Base-by-base conservation (phyloP, 208 protist species). In the Histomonas meleagridis region DNA sequence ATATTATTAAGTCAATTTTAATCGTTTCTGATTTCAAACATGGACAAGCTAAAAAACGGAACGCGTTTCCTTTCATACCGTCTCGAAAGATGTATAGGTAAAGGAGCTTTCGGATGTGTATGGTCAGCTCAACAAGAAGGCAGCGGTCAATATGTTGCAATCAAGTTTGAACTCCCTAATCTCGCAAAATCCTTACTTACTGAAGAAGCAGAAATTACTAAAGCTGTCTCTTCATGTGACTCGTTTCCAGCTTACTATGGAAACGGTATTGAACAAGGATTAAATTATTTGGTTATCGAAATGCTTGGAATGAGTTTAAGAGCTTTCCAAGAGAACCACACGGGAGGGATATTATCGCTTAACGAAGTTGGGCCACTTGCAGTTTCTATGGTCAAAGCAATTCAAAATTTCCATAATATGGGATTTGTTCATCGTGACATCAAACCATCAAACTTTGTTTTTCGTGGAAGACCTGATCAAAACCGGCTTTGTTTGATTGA, bases 81-180 rank as follows among this genome's bases (percentile, higher is more conserved):
- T 4, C 76, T 86, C 38, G 46, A 51, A 0, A 12, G 38, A 46
- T 86, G 40, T 38, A 55, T 86, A 38, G 76, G 76, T 38, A 12
- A 55, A 12, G 76, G 76, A 2, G 76, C 46, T 32, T 86, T 86
- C 46, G 76, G 76, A 3, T 51, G 16, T 46, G 76, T 86, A 18
- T 86, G 76, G 76, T 51, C 76, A 86, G 76, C 76, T 57, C 51
- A 32, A 49, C 16, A 51, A 18, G 26, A 55, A 49, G 46, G 14
- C 23, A 28, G n/a, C 32, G 16, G 55, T n/a, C 10, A 43, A 38
- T 0, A 38, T 38, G 43, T 38, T 35, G 96, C 96, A 5, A 95
- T 98, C 28, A 98, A 98, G 92, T 92, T 98, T 35, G 93, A 94
- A 70, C 92, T 90, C 40, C 76, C 76, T 16, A 53, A 12, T 26